phyloP scores from a whole-genome alignment of 306 rosid genomes.

The Vigna radiata region DNA sequence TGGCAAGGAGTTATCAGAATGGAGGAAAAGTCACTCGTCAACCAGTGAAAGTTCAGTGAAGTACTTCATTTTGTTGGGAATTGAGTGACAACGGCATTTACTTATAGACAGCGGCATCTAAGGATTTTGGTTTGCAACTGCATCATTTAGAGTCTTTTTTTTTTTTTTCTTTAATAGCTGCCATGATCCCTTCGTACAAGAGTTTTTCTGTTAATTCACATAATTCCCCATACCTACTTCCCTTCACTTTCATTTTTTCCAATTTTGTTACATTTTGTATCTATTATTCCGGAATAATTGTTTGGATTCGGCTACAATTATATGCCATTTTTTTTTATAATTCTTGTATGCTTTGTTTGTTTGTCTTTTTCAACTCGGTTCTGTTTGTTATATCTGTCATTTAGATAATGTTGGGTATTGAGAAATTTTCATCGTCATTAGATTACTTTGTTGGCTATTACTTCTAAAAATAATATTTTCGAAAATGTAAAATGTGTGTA shows the following conservation, averaged over 20 bases:
- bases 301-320: conserved; percentile 41
- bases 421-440: background rate
- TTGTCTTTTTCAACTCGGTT: background rate
- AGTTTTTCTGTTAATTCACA: conserved; percentile 37
- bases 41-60: conserved; percentile 52
- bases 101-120: conserved; percentile 50
- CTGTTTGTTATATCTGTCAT: background rate
- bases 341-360: background rate
- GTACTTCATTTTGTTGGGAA: conserved; percentile 31
- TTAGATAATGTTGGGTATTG: background rate
- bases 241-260: background rate
- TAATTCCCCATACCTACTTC: background rate
- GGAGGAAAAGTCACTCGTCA: conserved; percentile 59
- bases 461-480: background rate
- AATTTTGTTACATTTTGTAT: conserved; percentile 51
- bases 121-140: conserved; percentile 30
- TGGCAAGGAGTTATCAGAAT: conserved; percentile 54
- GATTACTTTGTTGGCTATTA: too few relatives aligned
- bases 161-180: conserved; percentile 27
- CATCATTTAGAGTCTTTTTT: conserved; percentile 21
- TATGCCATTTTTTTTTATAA: conserved; percentile 25
- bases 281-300: conserved; percentile 44
- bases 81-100: conserved; percentile 41
- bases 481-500: background rate
- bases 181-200: conserved; percentile 16